Evolutionary conservation across 1,284 basidiomycete genomes (phyloP).

Genomic region (Xerocomus minutiporus): DNA sequence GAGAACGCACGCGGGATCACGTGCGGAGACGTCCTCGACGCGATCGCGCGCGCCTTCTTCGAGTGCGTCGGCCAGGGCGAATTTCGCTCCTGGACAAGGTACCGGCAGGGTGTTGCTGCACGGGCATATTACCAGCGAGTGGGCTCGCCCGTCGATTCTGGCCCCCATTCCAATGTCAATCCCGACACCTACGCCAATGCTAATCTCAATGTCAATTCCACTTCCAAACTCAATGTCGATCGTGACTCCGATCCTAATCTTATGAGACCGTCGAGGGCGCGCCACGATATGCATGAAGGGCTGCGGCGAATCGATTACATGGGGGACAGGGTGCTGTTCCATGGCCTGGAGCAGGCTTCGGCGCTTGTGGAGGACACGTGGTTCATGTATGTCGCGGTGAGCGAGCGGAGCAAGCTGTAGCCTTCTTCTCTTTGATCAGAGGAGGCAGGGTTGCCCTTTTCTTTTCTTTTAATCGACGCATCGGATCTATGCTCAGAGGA

Average conservation of each 20-base stretch:
- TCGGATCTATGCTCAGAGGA: neutral
- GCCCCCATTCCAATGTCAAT: neutral
- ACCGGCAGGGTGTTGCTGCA: slow-evolving; percentile 32
- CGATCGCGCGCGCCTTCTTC: slow-evolving; percentile 45
- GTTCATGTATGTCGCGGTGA: neutral
- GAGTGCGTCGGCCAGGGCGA: slow-evolving; percentile 41
- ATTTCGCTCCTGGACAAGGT: slow-evolving; percentile 35
- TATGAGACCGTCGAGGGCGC: neutral
- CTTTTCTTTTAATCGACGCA: neutral
- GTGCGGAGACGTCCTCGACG: slow-evolving; percentile 46
- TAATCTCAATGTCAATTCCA: neutral
- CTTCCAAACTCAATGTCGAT: neutral
- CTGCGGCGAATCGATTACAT: slow-evolving; percentile 50
- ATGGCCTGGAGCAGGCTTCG: slow-evolving; percentile 47
- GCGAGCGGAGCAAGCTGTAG: neutral
- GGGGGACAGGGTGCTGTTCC: slow-evolving; percentile 46
- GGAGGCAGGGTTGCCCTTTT: neutral
- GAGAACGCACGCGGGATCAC: slow-evolving; percentile 44
- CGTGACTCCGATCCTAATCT: neutral
- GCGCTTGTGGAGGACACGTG: slow-evolving; percentile 16
- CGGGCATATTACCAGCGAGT: slow-evolving; percentile 35
- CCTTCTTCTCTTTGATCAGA: neutral
- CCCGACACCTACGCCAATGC: neutral
- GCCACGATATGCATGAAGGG: slow-evolving; percentile 30
- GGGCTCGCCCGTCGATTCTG: slow-evolving; percentile 1